phyloP scores from a whole-genome alignment of 805 yeast species.

The Yamadazyma nakazawae region DNA sequence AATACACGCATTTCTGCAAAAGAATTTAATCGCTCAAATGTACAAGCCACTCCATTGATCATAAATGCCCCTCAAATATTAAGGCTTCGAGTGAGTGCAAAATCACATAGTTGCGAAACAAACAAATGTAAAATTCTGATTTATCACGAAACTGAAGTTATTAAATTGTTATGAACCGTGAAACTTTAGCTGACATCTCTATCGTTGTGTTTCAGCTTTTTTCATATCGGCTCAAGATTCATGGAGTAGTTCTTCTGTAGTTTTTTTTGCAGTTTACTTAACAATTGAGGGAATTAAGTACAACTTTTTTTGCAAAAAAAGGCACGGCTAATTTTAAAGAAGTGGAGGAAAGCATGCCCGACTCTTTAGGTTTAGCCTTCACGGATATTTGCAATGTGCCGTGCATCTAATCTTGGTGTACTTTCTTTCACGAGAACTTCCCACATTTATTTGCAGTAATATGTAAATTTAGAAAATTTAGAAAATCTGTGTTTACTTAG shows the following conservation, averaged over 20 bases:
- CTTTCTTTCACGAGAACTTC: not conserved
- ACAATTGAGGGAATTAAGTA: not conserved
- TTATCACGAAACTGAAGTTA: too few species aligned
- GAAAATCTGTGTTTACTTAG: too few species aligned
- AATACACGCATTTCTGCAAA: not conserved
- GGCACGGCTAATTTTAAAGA: not conserved
- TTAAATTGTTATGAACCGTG: too few species aligned
- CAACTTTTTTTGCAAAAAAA: not conserved
- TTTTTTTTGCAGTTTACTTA: not conserved
- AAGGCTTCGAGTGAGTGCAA: not conserved
- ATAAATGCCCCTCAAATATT: not conserved
- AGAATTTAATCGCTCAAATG: constrained; percentile 3
- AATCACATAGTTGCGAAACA: too few species aligned
- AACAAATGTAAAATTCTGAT: too few species aligned
- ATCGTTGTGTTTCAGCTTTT: too few species aligned
- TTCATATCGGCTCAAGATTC: too few species aligned
- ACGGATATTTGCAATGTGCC: not conserved
- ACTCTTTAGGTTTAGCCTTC: not conserved
- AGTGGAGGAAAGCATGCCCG: not conserved
- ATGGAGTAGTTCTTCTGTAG: too few species aligned
- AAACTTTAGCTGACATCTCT: too few species aligned
- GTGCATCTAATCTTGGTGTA: not conserved
- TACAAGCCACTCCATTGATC: not conserved
- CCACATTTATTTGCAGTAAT: not conserved
- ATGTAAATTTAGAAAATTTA: too few species aligned